These are phyloP conservation scores for Eragrostis curvula DNA, from an alignment of 176 grass and related monocot species.

Conservation along the genomic window DNA sequence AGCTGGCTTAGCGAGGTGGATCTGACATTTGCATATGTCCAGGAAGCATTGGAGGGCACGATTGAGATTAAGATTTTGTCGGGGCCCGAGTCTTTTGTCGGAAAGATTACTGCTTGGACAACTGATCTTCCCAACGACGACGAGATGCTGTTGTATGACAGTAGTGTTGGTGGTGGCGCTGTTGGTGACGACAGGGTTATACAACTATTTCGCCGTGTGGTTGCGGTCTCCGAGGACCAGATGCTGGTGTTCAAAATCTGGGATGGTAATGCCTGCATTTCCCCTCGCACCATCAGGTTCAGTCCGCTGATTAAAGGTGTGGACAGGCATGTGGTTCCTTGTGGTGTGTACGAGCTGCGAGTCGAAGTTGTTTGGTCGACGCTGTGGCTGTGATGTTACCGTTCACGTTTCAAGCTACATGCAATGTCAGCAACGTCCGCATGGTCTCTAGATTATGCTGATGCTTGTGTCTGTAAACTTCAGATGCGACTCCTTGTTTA, in stretches of 20 bases:
- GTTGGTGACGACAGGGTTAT: not conserved
- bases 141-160: slow-evolving; percentile 15
- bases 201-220: not conserved
- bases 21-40: not conserved
- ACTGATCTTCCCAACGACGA: not conserved
- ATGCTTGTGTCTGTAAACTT: not conserved
- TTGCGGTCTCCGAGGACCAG: not conserved
- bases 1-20: slow-evolving; percentile 32
- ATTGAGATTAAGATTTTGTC: slow-evolving; percentile 18
- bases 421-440: too few species aligned
- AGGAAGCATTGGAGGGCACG: slow-evolving; percentile 32
- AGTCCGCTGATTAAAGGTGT: not conserved
- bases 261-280: not conserved
- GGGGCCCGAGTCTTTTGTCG: not conserved
- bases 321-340: not conserved
- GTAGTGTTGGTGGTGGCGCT: not conserved
- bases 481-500: not conserved
- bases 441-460: not conserved
- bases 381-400: not conserved
- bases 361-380: slow-evolving; percentile 2
- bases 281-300: not conserved
- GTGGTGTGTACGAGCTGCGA: slow-evolving; percentile 7
- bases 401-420: not conserved
- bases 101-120: slow-evolving; percentile 17
- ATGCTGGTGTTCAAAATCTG: not conserved